These are phyloP conservation scores for Rhizopogon rudus DNA, from an alignment of 768 basidiomycete species.

Conservation along the genomic window DNA sequence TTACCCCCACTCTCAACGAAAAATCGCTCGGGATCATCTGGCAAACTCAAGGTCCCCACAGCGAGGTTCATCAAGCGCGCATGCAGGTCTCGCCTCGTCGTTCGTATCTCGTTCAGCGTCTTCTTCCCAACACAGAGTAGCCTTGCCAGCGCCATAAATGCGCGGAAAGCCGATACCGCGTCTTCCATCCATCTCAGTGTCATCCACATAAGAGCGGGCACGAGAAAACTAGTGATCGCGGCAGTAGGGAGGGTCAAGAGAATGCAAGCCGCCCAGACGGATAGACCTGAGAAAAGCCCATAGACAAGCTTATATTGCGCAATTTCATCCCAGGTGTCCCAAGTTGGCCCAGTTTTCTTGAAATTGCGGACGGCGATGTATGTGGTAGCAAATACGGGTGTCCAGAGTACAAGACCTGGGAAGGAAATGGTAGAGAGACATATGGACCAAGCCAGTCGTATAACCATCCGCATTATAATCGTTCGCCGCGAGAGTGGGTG, in stretches of 20 bases:
- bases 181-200: conserved; percentile 87
- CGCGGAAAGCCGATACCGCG: conserved; percentile 72
- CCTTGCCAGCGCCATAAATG: conserved; percentile 55
- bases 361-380: conserved; percentile 68
- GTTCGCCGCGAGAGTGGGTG: conserved; percentile 49
- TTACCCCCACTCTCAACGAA: conserved; percentile 53
- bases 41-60: conserved; percentile 51
- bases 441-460: conserved; percentile 61
- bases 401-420: conserved; percentile 79
- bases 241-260: conserved; percentile 61
- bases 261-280: conserved; percentile 56
- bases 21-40: conserved; percentile 63
- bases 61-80: conserved; percentile 65
- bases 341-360: conserved; percentile 76
- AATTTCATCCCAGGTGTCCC: conserved; percentile 88
- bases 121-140: conserved; percentile 58
- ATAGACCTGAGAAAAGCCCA: conserved; percentile 68
- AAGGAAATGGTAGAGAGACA: conserved; percentile 61
- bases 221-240: conserved; percentile 47
- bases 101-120: conserved; percentile 49
- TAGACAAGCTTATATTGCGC: conserved; percentile 87
- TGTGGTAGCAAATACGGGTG: conserved; percentile 70
- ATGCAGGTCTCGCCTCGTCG: conserved; percentile 52
- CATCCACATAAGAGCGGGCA: conserved; percentile 86
- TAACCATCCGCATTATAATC: conserved; percentile 57